Evolutionary conservation across 2,329 filamentous ascomycete genomes (phyloP).

Genomic region (Ascochyta rabiei): DNA sequence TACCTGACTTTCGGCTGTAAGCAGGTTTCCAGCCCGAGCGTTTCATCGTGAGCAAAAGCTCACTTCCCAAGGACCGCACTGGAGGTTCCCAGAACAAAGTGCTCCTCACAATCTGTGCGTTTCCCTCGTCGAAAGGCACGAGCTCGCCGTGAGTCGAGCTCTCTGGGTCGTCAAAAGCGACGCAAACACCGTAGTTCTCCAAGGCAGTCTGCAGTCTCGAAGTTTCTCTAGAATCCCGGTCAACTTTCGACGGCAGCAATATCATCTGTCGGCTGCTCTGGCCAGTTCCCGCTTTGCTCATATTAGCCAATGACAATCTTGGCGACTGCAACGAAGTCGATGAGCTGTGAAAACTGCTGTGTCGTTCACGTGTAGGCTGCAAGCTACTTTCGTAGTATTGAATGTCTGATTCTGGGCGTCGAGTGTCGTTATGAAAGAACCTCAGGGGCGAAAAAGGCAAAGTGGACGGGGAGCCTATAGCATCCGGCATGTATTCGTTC

Average conservation of each 20-base stretch:
- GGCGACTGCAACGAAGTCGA: background rate
- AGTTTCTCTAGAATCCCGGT: background rate
- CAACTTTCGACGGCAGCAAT: background rate
- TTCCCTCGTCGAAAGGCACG: background rate
- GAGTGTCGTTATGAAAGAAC: background rate
- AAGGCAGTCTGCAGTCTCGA: background rate
- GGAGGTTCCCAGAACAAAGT: slow-evolving; percentile 31
- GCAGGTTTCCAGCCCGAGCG: slow-evolving; percentile 26
- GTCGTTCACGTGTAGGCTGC: background rate
- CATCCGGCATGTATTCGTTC: slow-evolving; percentile 21
- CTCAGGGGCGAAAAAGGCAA: background rate
- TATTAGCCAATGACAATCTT: background rate
- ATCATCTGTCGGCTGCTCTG: background rate
- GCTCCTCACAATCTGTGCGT: background rate
- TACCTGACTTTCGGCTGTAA: slow-evolving; percentile 28
- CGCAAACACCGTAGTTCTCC: background rate
- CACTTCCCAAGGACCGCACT: slow-evolving; percentile 21
- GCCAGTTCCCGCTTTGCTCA: background rate
- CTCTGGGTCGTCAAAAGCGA: background rate
- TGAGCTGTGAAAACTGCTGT: background rate
- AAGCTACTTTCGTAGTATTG: background rate
- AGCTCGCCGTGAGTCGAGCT: background rate
- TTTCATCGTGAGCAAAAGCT: slow-evolving; percentile 23
- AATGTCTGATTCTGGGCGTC: background rate
- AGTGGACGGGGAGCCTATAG: background rate